Conservation (phyloP, 208 protist genomes). For the Wallacemonas sp. region DNA sequence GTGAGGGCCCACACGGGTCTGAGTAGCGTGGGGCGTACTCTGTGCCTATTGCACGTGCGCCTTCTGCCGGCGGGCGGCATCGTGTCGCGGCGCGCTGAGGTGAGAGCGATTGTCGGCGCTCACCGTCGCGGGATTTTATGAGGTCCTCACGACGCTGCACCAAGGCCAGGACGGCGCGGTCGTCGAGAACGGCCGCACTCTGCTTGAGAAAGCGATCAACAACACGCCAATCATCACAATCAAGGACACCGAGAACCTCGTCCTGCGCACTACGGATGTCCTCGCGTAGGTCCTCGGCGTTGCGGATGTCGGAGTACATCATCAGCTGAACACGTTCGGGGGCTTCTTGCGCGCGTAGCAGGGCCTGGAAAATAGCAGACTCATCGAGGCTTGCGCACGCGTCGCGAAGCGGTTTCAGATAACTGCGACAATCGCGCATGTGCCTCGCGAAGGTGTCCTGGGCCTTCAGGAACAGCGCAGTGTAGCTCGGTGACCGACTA, state of each 20-base stretch:
- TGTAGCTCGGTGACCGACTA: neutral
- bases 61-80: conserved; percentile 1
- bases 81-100: neutral
- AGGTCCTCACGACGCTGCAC: conserved; percentile 59
- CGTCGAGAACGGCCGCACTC: conserved; percentile 44
- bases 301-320: conserved; percentile 71
- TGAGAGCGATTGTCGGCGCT: too few species aligned
- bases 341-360: conserved; percentile 34
- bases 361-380: conserved; percentile 44
- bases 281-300: conserved; percentile 51
- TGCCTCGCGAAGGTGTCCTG: conserved; percentile 35
- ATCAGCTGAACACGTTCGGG: conserved; percentile 43
- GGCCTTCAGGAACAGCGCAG: conserved; percentile 21
- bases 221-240: conserved; percentile 29
- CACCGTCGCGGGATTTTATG: too few species aligned
- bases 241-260: conserved; percentile 29
- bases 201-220: conserved; percentile 60
- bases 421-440: conserved; percentile 48
- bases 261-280: conserved; percentile 38
- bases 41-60: conserved; percentile 10
- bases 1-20: too few species aligned
- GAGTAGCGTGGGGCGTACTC: too few species aligned
- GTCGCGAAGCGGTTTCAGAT: conserved; percentile 58
- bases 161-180: conserved; percentile 47
- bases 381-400: conserved; percentile 54